phyloP scores from a whole-genome alignment of 441 rosid genomes.

The Sinapis alba region DNA sequence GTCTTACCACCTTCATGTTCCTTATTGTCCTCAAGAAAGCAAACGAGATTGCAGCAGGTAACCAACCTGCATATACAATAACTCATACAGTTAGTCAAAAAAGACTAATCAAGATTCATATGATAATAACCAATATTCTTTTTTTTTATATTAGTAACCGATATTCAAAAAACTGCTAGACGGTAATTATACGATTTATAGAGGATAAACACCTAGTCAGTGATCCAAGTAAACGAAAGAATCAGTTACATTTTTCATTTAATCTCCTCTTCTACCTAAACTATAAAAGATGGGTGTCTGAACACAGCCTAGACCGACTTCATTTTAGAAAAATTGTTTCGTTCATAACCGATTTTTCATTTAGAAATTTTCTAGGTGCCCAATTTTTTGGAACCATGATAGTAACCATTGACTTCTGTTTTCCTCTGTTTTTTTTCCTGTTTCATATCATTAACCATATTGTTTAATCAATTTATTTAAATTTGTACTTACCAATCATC shows the following conservation, averaged over 20 bases:
- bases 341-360: neutral
- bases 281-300: neutral
- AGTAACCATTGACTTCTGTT: constrained; percentile 9
- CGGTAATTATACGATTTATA: neutral
- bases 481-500: constrained; percentile 60
- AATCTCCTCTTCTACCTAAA: neutral
- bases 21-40: constrained; percentile 56
- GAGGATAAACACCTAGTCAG: neutral
- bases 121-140: neutral
- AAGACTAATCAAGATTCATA: constrained; percentile 3
- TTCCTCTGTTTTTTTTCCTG: constrained; percentile 28
- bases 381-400: neutral
- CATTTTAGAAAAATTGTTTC: neutral
- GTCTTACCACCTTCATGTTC: constrained; percentile 45
- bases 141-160: too few species aligned
- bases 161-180: neutral
- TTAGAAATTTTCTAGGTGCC: neutral
- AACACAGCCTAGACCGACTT: neutral
- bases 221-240: neutral
- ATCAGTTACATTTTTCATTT: neutral
- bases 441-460: constrained; percentile 16
- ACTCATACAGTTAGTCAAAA: constrained; percentile 9
- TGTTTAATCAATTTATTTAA: constrained; percentile 1
- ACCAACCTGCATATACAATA: constrained; percentile 57
- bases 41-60: constrained; percentile 67